Conservation (phyloP, 352 stramenopile genomes). For the Pythium vanterpoolii region DNA sequence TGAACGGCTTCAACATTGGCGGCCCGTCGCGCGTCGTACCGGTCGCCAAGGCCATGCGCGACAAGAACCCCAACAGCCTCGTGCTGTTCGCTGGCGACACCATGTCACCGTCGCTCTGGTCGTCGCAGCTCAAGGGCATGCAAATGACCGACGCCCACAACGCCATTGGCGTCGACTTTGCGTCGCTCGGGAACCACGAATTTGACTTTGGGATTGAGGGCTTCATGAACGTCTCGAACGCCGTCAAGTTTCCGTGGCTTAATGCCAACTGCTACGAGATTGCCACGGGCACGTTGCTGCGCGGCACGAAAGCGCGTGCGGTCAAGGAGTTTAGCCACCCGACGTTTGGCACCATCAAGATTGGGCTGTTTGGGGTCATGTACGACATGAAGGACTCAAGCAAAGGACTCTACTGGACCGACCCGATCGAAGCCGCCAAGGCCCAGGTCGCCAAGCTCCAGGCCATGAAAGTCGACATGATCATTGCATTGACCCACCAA, state of each 20-base stretch:
- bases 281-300: conserved; percentile 38
- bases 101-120: conserved; percentile 83
- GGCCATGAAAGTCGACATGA: conserved; percentile 52
- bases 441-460: conserved; percentile 42
- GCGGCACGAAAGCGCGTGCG: conserved; percentile 44
- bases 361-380: conserved; percentile 75
- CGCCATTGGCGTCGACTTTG: conserved; percentile 68
- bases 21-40: conserved; percentile 72
- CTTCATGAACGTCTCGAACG: conserved; percentile 61
- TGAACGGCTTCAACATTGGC: conserved; percentile 59
- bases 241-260: conserved; percentile 64
- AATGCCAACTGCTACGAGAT: conserved; percentile 75
- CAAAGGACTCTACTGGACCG: conserved; percentile 62
- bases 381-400: conserved; percentile 71
- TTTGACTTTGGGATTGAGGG: conserved; percentile 78
- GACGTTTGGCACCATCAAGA: conserved; percentile 42
- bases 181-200: conserved; percentile 76
- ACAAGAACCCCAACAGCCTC: conserved; percentile 57
- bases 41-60: conserved; percentile 54
- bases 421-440: conserved; percentile 55
- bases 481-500: conserved; percentile 77
- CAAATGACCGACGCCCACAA: conserved; percentile 81
- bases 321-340: conserved; percentile 46
- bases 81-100: conserved; percentile 80
- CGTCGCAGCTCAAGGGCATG: conserved; percentile 70